Conservation (phyloP, 2,329 filamentous ascomycete genomes). For the Apiospora sp. region DNA sequence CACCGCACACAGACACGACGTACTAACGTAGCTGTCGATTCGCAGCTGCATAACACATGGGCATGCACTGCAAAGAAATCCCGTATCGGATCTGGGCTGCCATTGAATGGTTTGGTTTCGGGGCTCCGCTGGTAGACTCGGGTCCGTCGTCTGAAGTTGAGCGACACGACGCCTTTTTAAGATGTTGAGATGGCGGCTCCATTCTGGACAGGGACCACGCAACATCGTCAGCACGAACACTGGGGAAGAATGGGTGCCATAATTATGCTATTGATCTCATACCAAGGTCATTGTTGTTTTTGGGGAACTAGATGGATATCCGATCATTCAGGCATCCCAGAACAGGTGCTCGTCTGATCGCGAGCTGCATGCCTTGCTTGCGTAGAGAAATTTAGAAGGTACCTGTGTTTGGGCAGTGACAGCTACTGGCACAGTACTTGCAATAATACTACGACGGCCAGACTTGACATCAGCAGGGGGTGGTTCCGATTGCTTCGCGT, state of each 20-base stretch:
- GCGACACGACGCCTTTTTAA: constrained; percentile 11
- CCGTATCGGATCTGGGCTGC: background rate
- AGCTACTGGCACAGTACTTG: background rate
- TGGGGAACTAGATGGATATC: constrained; percentile 15
- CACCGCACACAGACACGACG: background rate
- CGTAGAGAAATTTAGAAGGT: background rate
- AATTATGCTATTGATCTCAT: background rate
- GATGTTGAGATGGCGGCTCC: background rate
- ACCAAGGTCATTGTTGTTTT: background rate
- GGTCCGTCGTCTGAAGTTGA: constrained; percentile 25
- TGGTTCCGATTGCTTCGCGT: constrained; percentile 12
- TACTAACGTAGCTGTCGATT: background rate
- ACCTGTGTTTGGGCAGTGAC: background rate
- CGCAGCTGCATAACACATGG: background rate
- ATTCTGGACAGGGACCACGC: constrained; percentile 8
- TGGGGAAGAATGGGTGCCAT: background rate
- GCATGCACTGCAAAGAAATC: background rate
- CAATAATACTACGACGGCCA: too few relatives aligned
- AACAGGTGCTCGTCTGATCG: background rate
- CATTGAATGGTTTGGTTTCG: background rate
- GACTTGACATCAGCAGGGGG: constrained; percentile 7
- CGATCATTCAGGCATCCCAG: constrained; percentile 13
- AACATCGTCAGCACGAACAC: background rate
- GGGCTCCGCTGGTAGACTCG: constrained; percentile 14
- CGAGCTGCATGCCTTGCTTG: background rate